Evolutionary conservation across 2,329 filamentous ascomycete species (phyloP).

Genomic region (Diaporthe humulicola): DNA sequence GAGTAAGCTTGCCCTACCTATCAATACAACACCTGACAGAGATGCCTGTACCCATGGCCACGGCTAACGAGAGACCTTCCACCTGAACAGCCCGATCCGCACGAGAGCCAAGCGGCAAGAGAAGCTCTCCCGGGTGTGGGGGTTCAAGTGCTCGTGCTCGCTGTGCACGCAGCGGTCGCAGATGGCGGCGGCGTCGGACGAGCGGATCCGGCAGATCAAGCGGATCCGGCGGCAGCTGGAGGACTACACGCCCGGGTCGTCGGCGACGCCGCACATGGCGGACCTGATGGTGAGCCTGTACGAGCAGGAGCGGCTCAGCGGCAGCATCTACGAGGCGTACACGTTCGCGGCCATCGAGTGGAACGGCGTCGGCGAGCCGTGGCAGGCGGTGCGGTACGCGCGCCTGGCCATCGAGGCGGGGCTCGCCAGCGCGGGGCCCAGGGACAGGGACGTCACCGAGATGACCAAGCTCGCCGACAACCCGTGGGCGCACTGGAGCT

Average conservation of each 20-base stretch:
- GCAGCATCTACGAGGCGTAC: conserved; percentile 52
- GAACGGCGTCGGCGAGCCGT: conserved; percentile 55
- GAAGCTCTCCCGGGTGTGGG: conserved; percentile 52
- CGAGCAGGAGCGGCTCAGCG: conserved; percentile 55
- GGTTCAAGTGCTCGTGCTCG: conserved; percentile 57
- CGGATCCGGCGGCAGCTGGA: conserved; percentile 48
- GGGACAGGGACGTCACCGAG: conserved; percentile 50
- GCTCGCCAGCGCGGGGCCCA: conserved; percentile 48
- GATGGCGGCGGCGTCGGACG: conserved; percentile 51
- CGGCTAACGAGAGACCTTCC: background rate
- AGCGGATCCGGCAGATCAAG: conserved; percentile 52
- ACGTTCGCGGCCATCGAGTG: conserved; percentile 54
- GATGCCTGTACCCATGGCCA: background rate
- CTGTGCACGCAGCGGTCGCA: conserved; percentile 50
- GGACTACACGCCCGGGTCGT: conserved; percentile 48
- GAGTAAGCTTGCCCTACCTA: conserved; percentile 45
- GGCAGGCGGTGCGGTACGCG: conserved; percentile 55
- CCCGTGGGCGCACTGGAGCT: conserved; percentile 56
- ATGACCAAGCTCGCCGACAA: conserved; percentile 51
- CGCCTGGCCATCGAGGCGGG: conserved; percentile 53
- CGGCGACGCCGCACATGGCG: conserved; percentile 53
- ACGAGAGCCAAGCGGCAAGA: conserved; percentile 47
- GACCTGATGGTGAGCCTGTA: conserved; percentile 55
- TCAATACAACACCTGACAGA: background rate
- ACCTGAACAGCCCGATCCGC: conserved; percentile 47